A percentile compares a stretch with the other conserved stretches of the same genome.
phyloP scores from a whole-genome alignment of 1,284 basidiomycete species.

The Ganoderma meredithae region DNA sequence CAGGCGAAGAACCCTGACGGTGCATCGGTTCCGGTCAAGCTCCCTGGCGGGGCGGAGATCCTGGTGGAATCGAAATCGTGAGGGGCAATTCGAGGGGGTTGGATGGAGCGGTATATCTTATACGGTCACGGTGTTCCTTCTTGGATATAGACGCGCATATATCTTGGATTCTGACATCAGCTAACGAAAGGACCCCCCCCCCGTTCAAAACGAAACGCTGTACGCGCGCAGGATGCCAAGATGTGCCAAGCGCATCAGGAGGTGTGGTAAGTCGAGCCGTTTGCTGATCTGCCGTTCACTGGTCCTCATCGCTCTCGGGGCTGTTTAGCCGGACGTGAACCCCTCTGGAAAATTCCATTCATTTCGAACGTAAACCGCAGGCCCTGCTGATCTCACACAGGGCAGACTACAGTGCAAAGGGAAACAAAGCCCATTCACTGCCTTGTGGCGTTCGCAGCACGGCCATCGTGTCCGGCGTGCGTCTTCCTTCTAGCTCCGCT shows the following conservation, averaged over 20 bases:
- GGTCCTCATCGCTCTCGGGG: background rate
- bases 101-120: background rate
- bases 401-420: background rate
- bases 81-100: background rate
- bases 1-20: conserved; percentile 34
- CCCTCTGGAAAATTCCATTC: background rate
- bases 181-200: background rate
- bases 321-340: background rate
- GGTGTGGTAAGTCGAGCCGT: background rate
- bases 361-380: background rate
- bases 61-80: conserved; percentile 25
- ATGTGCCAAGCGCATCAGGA: background rate
- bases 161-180: background rate
- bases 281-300: background rate
- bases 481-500: background rate
- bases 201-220: background rate
- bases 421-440: too few species aligned
- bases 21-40: conserved; percentile 36
- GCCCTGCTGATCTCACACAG: background rate
- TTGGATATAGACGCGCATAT: conserved; percentile 4
- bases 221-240: conserved; percentile 4
- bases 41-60: conserved; percentile 31
- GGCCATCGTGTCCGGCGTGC: background rate
- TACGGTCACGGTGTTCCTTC: background rate
- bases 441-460: background rate